These are phyloP conservation scores for Tricholoma sp. DNA, from an alignment of 768 basidiomycete genomes.

Conservation along the genomic window DNA sequence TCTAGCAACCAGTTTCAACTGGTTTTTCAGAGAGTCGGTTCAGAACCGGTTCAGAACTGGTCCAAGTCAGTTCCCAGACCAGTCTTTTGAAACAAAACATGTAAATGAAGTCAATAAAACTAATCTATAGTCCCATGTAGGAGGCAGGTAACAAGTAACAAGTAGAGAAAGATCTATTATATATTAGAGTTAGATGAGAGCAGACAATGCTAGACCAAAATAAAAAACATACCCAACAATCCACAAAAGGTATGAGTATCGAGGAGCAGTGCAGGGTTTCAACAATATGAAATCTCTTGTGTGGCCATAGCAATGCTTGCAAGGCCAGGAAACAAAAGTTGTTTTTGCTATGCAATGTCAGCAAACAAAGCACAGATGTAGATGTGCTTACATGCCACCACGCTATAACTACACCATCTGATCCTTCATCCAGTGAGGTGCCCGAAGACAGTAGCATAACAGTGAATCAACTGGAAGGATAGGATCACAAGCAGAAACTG, in stretches of 20 bases:
- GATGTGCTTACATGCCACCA: background rate
- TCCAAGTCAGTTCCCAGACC: background rate
- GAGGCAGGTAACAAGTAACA: background rate
- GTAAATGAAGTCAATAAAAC: background rate
- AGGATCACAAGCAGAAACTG: background rate
- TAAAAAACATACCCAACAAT: background rate
- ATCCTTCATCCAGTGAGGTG: background rate
- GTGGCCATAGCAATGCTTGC: background rate
- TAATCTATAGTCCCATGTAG: background rate
- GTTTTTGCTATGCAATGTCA: background rate
- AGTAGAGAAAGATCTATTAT: background rate
- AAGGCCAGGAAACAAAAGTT: background rate
- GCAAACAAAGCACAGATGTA: background rate
- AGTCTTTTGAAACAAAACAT: background rate
- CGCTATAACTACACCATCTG: background rate
- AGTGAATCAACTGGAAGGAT: background rate
- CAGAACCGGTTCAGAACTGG: background rate
- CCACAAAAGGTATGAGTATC: background rate
- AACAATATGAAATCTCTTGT: background rate
- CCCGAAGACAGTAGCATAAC: background rate
- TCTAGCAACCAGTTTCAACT: background rate
- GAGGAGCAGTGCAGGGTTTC: background rate
- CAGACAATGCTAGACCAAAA: background rate
- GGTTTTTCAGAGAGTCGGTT: background rate
- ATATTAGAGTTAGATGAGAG: background rate